These are phyloP conservation scores for Puccinia coronata DNA, from an alignment of 1,284 basidiomycete genomes.

Conservation along the genomic window DNA sequence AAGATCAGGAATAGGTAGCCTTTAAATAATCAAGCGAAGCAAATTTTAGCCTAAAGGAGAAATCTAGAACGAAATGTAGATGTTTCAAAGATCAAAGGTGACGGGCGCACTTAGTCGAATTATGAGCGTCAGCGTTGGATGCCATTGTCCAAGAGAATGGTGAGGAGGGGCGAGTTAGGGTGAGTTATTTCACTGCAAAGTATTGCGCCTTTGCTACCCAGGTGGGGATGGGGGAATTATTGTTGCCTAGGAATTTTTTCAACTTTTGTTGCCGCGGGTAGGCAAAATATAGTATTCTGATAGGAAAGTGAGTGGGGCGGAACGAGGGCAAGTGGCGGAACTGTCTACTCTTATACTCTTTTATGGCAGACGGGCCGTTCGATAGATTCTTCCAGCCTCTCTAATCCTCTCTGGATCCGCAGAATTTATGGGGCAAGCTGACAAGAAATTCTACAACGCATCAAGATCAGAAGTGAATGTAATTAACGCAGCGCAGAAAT, in stretches of 20 bases:
- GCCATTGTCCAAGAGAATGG: background rate
- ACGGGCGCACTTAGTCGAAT: constrained; percentile 25
- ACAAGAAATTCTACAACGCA: background rate
- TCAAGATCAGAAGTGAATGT: background rate
- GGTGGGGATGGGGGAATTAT: background rate
- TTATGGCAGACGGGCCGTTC: no score
- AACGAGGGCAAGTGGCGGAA: background rate
- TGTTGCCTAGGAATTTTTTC: background rate
- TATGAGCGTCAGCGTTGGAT: background rate
- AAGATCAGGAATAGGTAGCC: constrained; percentile 24
- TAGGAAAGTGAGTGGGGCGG: constrained; percentile 6
- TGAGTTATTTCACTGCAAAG: background rate
- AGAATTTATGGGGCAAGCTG: constrained; percentile 8
- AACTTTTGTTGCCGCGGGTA: constrained; percentile 1
- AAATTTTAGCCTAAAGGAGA: background rate
- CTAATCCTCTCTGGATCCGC: background rate
- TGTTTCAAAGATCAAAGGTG: background rate
- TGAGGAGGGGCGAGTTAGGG: background rate
- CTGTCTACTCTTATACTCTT: constrained; percentile 24
- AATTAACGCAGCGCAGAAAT: constrained; percentile 10
- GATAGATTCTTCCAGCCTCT: constrained; percentile 19
- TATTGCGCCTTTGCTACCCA: background rate
- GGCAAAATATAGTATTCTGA: background rate
- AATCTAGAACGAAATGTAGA: background rate
- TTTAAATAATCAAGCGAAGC: constrained; percentile 11